Percentiles rank a stretch among this genome's conserved stretches.
Conservation (phyloP, 495 filamentous ascomycete genomes). For the Hyphodiscus hymeniophilus region DNA sequence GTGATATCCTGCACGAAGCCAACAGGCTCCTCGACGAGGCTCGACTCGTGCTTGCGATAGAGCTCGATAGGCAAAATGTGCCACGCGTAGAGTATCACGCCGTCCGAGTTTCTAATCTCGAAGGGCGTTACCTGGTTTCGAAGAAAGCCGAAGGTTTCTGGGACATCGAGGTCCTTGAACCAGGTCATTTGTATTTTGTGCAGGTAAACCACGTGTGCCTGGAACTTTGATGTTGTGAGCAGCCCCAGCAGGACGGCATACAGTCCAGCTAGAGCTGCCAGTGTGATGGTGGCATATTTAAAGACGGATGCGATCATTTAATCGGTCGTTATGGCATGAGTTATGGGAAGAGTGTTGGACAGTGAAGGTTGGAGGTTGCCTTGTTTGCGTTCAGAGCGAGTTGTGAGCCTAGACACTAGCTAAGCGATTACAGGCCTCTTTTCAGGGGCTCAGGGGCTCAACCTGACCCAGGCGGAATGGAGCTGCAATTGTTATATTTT, state of each 20-base stretch:
- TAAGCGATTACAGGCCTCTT: too few relatives aligned
- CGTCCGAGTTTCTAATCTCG: constrained; percentile 43
- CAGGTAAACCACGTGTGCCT: constrained; percentile 59
- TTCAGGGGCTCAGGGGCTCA: too few relatives aligned
- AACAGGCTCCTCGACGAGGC: constrained; percentile 38
- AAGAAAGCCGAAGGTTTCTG: constrained; percentile 73
- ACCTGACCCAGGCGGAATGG: too few relatives aligned
- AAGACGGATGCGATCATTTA: constrained; percentile 17
- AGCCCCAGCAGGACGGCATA: constrained; percentile 34
- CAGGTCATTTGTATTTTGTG: constrained; percentile 62
- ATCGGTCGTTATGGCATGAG: constrained; percentile 1
- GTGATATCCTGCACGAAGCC: constrained; percentile 45
- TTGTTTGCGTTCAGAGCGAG: too few relatives aligned
- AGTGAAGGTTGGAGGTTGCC: too few relatives aligned
- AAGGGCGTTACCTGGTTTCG: constrained; percentile 64
- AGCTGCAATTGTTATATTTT: too few relatives aligned
- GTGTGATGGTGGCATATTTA: constrained; percentile 28
- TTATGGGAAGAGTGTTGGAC: too few relatives aligned
- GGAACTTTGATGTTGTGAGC: constrained; percentile 36
- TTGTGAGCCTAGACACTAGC: too few relatives aligned
- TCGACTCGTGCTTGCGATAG: constrained; percentile 46
- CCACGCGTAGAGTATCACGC: constrained; percentile 57
- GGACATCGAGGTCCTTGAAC: constrained; percentile 61
- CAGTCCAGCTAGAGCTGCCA: constrained; percentile 22
- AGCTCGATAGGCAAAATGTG: constrained; percentile 57